Base-by-base conservation (phyloP, 1,284 basidiomycete genomes). In the Cutaneotrichosporon sp. region DNA sequence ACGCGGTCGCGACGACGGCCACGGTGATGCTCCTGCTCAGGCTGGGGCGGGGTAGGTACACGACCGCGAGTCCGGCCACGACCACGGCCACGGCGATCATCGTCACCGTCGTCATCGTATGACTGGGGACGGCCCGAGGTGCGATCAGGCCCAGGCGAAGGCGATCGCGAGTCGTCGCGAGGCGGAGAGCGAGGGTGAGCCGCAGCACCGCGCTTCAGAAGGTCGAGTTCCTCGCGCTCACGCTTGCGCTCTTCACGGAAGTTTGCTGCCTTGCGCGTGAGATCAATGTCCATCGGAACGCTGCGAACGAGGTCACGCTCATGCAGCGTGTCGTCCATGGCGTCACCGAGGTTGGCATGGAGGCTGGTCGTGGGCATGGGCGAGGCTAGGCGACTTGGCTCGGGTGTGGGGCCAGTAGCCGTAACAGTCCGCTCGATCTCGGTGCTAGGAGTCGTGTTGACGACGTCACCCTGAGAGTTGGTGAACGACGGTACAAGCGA, bases 231-330 rank as follows among this genome's bases (percentile, higher is more conserved):
- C 64, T 72, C 70, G 21, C 66, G 65, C 52, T 72, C 68, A n/a
- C 72, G 62, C 38, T 63, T 58, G 18, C 71, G 62, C 52, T 75
- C 70, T 47, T 65, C 65, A 16, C 59, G 56, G 11, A 66, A 56
- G 11, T 59, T 63, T 22, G 61, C 66, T 1, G 69, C 68, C 26
- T 63, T 65, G 64, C 61, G 56, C 11, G 73, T 72, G 18, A 75
- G 49, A 32, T 73, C 69, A 61, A 79, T 79, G 65, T 79, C 72
- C 73, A 79, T 73, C 7, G 78, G 78, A 1, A 79, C 64, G 58
- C 72, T 74, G 51, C 75, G 66, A 31, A 79, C 78, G 55, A 78
- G 65, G 49, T 76, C 68, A 34, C 69, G 22, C 60, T 34, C 51
- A 9, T 18, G 51, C 14, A 34, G 31, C 18, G 51, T 34, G 51